These are phyloP conservation scores for Abrus pulchellus DNA, from an alignment of 306 rosid genomes.

Conservation along the genomic window DNA sequence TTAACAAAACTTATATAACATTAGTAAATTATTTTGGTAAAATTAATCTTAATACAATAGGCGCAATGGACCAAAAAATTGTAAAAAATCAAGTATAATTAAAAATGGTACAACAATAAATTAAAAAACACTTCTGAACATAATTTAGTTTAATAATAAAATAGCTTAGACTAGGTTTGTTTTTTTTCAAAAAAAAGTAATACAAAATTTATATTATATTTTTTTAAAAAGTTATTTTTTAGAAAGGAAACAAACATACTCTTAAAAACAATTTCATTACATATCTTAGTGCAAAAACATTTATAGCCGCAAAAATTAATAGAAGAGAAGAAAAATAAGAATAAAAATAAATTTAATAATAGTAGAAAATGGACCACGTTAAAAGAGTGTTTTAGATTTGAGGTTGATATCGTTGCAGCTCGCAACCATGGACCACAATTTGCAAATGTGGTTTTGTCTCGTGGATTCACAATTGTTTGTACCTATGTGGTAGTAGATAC, in stretches of 20 bases:
- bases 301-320: slow-evolving; percentile 3
- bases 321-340: background rate
- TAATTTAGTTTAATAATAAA: background rate
- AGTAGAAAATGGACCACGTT: background rate
- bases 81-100: background rate
- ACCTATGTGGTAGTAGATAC: background rate
- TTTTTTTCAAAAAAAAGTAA: too few species aligned
- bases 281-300: too few species aligned
- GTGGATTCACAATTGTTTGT: background rate
- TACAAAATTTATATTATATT: too few species aligned
- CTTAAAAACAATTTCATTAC: too few species aligned
- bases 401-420: slow-evolving; percentile 18
- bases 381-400: slow-evolving; percentile 8
- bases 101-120: background rate
- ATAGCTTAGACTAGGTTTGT: background rate
- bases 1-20: too few species aligned
- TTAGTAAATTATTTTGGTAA: too few species aligned
- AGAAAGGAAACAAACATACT: too few species aligned
- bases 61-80: too few species aligned
- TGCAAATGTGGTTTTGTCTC: background rate
- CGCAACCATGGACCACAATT: slow-evolving; percentile 17
- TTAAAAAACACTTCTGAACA: background rate
- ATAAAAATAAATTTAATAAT: background rate
- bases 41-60: background rate
- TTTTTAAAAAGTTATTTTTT: too few species aligned